These are phyloP conservation scores for Geotrichum histeridarum DNA, from an alignment of 1,139 yeast species.

Conservation along the genomic window DNA sequence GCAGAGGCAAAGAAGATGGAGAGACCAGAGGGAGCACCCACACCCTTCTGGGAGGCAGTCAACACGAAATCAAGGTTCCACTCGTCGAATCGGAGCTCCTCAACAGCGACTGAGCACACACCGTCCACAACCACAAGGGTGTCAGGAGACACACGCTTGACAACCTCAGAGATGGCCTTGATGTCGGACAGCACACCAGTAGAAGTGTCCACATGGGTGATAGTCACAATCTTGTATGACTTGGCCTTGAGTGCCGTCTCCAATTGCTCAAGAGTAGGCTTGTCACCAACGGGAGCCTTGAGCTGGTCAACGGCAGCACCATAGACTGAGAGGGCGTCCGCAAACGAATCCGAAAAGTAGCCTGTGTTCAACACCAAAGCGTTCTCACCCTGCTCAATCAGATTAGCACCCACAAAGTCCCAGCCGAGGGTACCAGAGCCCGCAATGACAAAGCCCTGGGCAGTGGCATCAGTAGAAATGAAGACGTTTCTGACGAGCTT, in stretches of 20 bases:
- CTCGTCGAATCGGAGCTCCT: slow-evolving; percentile 72
- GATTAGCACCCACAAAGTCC: slow-evolving; percentile 82
- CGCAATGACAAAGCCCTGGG: slow-evolving; percentile 77
- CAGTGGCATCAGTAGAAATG: slow-evolving; percentile 56
- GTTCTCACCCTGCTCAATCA: slow-evolving; percentile 54
- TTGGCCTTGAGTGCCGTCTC: slow-evolving; percentile 50
- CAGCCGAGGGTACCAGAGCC: slow-evolving; percentile 96
- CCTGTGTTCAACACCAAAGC: slow-evolving; percentile 89
- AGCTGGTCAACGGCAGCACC: slow-evolving; percentile 63
- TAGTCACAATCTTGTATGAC: slow-evolving; percentile 65
- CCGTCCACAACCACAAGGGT: slow-evolving; percentile 86
- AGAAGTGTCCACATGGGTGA: slow-evolving; percentile 95
- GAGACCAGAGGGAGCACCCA: slow-evolving; percentile 92
- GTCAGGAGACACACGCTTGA: slow-evolving; percentile 65
- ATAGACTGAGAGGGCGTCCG: slow-evolving; percentile 68
- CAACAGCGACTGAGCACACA: slow-evolving; percentile 91
- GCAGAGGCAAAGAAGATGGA: slow-evolving; percentile 70
- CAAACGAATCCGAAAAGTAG: slow-evolving; percentile 82
- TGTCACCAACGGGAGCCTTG: slow-evolving; percentile 67
- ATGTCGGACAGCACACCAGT: slow-evolving; percentile 84
- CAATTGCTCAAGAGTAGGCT: slow-evolving; percentile 55
- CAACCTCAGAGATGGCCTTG: slow-evolving; percentile 54
- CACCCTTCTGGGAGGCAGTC: slow-evolving; percentile 92
- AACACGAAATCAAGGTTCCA: slow-evolving; percentile 89
- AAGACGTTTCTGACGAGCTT: slow-evolving; percentile 66